Evolutionary conservation across 441 rosid genomes (phyloP).

Genomic region (Jatropha multifida): DNA sequence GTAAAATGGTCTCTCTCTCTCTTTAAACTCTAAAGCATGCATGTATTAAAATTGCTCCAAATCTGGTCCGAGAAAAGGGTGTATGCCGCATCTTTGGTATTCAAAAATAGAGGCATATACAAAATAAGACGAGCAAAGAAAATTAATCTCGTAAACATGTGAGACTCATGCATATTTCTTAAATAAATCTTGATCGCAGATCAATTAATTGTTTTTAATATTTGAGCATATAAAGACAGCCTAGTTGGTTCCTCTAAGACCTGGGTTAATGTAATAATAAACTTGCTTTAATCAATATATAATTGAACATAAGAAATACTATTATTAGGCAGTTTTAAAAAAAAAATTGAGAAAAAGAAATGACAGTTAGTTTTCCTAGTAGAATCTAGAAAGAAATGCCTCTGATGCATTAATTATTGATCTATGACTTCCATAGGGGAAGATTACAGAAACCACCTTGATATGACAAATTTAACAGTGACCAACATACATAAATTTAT

Average conservation of each 20-base stretch:
- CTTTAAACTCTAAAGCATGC: background rate
- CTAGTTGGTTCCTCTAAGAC: conserved; percentile 4
- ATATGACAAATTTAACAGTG: background rate
- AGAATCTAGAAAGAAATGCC: conserved; percentile 7
- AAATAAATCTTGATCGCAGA: background rate
- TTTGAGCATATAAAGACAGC: conserved; percentile 12
- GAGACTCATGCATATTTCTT: background rate
- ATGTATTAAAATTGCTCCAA: conserved; percentile 14
- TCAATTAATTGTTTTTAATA: background rate
- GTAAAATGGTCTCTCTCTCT: conserved; percentile 16
- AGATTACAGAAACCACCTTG: conserved; percentile 6
- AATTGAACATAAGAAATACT: no score
- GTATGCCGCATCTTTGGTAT: conserved; percentile 26
- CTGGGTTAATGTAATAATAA: no score
- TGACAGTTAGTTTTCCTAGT: no score
- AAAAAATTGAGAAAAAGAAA: no score
- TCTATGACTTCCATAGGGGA: background rate
- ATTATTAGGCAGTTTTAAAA: no score
- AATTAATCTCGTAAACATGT: background rate
- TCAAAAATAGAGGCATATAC: conserved; percentile 31
- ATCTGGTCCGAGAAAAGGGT: conserved; percentile 40
- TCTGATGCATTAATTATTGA: conserved; percentile 15
- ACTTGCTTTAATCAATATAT: background rate
- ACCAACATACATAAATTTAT: no score
- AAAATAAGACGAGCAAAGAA: background rate